These are phyloP conservation scores for Hirschfeldia incana DNA, from an alignment of 345 rosid genomes.

Conservation along the genomic window DNA sequence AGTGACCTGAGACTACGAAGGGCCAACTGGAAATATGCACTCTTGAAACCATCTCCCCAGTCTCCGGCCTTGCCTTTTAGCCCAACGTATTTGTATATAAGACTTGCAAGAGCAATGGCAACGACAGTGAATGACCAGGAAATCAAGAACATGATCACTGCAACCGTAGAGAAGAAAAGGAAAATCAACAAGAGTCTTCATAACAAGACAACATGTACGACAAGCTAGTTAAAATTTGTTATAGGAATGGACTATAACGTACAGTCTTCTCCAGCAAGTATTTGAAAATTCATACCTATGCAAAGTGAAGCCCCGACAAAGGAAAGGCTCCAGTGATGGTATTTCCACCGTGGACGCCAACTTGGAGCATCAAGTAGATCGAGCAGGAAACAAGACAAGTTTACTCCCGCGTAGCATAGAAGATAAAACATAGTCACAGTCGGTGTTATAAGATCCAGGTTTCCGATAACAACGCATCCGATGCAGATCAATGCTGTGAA, in stretches of 20 bases:
- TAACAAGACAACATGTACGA: constrained; percentile 10
- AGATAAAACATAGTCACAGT: constrained; percentile 97
- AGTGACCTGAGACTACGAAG: constrained; percentile 98
- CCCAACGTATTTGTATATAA: constrained; percentile 95
- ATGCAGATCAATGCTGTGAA: constrained; percentile 87
- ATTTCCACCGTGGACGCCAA: constrained; percentile 99
- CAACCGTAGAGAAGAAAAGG: constrained; percentile 37
- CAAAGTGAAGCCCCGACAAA: constrained; percentile 90
- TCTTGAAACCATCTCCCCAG: constrained; percentile 99
- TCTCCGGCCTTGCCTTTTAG: constrained; percentile 98
- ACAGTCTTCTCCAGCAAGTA: background rate
- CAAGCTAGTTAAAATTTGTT: background rate
- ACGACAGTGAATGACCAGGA: constrained; percentile 96
- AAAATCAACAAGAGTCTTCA: constrained; percentile 26
- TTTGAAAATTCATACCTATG: constrained; percentile 55
- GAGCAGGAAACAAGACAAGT: constrained; percentile 97
- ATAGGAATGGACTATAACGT: background rate
- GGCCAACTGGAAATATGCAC: constrained; percentile 98
- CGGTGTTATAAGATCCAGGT: constrained; percentile 97
- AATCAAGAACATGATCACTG: constrained; percentile 99
- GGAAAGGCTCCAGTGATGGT: constrained; percentile 98
- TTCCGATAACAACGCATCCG: constrained; percentile 92
- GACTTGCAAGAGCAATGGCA: constrained; percentile 94
- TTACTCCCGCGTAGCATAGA: constrained; percentile 93
- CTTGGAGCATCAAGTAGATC: constrained; percentile 99